A percentile compares a stretch with the other conserved stretches of the same genome.
These are phyloP conservation scores for Hypoxylon sp. DNA, from an alignment of 2,329 filamentous ascomycete genomes.

Conservation along the genomic window DNA sequence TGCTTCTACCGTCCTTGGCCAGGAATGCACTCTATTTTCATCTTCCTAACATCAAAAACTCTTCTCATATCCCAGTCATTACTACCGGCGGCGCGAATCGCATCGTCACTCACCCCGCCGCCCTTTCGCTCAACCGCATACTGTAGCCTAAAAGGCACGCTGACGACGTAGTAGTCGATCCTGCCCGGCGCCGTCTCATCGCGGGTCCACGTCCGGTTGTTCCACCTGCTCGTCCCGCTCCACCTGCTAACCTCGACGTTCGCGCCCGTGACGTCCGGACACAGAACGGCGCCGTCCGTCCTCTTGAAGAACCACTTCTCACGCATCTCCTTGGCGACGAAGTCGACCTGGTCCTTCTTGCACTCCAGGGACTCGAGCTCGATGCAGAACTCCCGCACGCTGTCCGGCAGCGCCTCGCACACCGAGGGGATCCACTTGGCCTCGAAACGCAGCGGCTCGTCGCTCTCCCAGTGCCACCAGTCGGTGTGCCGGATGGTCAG, in stretches of 20 bases:
- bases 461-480: conserved; percentile 15
- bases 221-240: conserved; percentile 20
- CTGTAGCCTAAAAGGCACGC: conserved; percentile 9
- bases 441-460: conserved; percentile 13
- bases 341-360: conserved; percentile 21
- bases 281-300: conserved; percentile 11
- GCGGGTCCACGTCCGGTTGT: conserved; percentile 5
- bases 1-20: background rate
- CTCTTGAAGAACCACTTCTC: conserved; percentile 23
- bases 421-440: conserved; percentile 10
- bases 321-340: conserved; percentile 21
- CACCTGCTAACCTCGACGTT: conserved; percentile 19
- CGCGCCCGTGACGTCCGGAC: conserved; percentile 16
- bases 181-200: conserved; percentile 15
- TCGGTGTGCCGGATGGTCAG: conserved; percentile 16
- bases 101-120: conserved; percentile 16
- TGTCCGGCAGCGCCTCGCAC: conserved; percentile 12
- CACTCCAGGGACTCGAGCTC: conserved; percentile 22
- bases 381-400: conserved; percentile 17
- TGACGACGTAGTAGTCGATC: conserved; percentile 18
- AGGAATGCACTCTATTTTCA: conserved; percentile 3
- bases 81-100: background rate
- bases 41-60: conserved; percentile 8
- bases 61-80: no score
- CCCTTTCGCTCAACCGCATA: conserved; percentile 16